phyloP scores from a whole-genome alignment of 1,284 basidiomycete genomes.

The Sporisorium sorghi region DNA sequence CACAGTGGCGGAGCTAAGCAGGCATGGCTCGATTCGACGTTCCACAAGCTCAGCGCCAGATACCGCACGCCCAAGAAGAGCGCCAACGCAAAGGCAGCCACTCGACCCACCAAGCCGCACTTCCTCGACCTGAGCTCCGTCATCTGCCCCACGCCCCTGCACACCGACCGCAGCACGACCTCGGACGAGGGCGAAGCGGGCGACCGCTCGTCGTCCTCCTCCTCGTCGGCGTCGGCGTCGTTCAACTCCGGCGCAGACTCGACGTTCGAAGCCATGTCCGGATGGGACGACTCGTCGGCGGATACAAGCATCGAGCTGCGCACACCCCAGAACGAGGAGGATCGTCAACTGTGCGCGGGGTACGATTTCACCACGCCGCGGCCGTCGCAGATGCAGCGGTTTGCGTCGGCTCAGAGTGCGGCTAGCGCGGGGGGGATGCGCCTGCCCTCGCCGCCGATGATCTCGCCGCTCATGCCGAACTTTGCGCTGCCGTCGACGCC shows the following conservation, averaged over 20 bases:
- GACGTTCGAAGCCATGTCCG: slow-evolving; percentile 43
- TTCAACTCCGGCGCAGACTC: slow-evolving; percentile 35
- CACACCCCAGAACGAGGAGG: slow-evolving; percentile 42
- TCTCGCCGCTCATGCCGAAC: slow-evolving; percentile 44
- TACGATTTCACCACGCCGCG: slow-evolving; percentile 44
- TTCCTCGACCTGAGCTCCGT: slow-evolving; percentile 51
- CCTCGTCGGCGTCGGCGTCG: slow-evolving; percentile 24
- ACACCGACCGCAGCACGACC: neutral
- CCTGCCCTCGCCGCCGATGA: slow-evolving; percentile 35
- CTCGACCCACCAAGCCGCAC: slow-evolving; percentile 35
- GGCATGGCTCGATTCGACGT: slow-evolving; percentile 45
- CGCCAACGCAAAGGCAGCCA: slow-evolving; percentile 6
- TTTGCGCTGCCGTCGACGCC: slow-evolving; percentile 38
- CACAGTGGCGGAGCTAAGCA: slow-evolving; percentile 19
- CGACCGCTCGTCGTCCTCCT: slow-evolving; percentile 29
- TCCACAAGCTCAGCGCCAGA: slow-evolving; percentile 38
- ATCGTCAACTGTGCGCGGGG: slow-evolving; percentile 29
- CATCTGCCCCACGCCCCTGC: slow-evolving; percentile 40
- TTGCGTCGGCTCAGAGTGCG: slow-evolving; percentile 29
- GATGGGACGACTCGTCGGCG: slow-evolving; percentile 37
- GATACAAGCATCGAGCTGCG: slow-evolving; percentile 34
- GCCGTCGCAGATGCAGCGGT: slow-evolving; percentile 45
- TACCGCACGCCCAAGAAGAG: slow-evolving; percentile 33
- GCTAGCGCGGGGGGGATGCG: slow-evolving; percentile 20
- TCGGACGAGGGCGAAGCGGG: slow-evolving; percentile 33